These are phyloP conservation scores for Suillus americanus DNA, from an alignment of 768 basidiomycete genomes.

Conservation along the genomic window DNA sequence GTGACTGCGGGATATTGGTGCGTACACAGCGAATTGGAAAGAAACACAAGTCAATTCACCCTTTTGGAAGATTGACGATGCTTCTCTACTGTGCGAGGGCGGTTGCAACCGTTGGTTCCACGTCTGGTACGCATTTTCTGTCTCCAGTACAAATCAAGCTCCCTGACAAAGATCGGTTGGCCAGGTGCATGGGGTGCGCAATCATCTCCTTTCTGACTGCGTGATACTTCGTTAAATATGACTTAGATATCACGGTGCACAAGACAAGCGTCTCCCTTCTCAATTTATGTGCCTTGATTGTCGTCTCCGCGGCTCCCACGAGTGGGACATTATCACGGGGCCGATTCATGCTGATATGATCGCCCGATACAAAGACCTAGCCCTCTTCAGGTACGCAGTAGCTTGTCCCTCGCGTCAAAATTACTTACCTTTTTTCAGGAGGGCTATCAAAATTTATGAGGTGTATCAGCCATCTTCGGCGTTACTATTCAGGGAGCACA, in stretches of 20 bases:
- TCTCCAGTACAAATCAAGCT: neutral
- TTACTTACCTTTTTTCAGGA: conserved; percentile 34
- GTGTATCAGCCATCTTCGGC: conserved; percentile 40
- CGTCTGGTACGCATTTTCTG: conserved; percentile 53
- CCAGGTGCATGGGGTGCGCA: conserved; percentile 41
- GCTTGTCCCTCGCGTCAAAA: conserved; percentile 2
- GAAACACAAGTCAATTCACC: neutral
- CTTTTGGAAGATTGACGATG: conserved; percentile 51
- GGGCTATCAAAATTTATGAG: conserved; percentile 72
- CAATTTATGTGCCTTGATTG: conserved; percentile 77
- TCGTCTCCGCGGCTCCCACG: conserved; percentile 61
- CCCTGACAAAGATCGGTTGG: neutral
- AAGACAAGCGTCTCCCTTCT: conserved; percentile 57
- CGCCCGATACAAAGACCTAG: conserved; percentile 64
- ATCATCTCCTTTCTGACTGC: neutral
- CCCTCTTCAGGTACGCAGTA: conserved; percentile 59
- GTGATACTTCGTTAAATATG: neutral
- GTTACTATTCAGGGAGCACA: conserved; percentile 56
- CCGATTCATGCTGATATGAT: conserved; percentile 56
- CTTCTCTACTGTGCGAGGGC: conserved; percentile 63
- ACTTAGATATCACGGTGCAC: conserved; percentile 58
- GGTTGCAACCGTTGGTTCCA: conserved; percentile 78
- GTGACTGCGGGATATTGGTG: conserved; percentile 69
- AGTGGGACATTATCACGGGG: conserved; percentile 68
- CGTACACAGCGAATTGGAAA: conserved; percentile 11